Evolutionary conservation across 441 rosid genomes (phyloP).

Genomic region (Mallotus repandus): DNA sequence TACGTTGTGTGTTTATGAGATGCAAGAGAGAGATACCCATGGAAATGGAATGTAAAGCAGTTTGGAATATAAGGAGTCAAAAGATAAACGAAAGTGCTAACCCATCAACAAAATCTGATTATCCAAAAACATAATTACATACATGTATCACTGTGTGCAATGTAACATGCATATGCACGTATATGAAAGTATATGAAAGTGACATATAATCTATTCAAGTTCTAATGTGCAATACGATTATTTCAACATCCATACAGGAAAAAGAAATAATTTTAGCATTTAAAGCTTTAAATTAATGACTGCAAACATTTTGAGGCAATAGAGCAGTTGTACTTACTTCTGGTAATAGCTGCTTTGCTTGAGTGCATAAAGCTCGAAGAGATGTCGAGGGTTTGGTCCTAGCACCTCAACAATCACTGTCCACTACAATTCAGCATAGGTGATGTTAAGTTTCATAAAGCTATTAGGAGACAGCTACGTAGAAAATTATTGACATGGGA

Average conservation of each 20-base stretch:
- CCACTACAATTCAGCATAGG: conserved; percentile 56
- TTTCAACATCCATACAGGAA: neutral
- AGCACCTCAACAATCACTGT: conserved; percentile 78
- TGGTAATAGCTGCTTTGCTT: conserved; percentile 78
- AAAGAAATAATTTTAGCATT: conserved; percentile 8
- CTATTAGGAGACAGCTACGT: too few species aligned
- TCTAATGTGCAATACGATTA: neutral
- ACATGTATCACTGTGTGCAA: neutral
- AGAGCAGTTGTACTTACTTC: conserved; percentile 44
- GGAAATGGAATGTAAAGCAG: neutral
- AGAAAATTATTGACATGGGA: neutral
- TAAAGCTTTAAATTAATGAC: neutral
- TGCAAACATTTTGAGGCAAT: neutral
- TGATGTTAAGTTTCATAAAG: conserved; percentile 22
- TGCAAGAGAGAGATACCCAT: neutral
- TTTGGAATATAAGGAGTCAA: neutral
- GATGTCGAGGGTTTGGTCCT: conserved; percentile 85
- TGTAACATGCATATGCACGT: neutral
- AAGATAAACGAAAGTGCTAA: neutral
- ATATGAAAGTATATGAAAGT: neutral
- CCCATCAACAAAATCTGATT: neutral
- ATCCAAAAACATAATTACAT: neutral
- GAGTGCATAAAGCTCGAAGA: conserved; percentile 89
- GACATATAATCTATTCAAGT: neutral
- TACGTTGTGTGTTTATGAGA: conserved; percentile 1